Conservation (phyloP, 2,329 filamentous ascomycete species). For the Cordyceps fumosorosea region DNA sequence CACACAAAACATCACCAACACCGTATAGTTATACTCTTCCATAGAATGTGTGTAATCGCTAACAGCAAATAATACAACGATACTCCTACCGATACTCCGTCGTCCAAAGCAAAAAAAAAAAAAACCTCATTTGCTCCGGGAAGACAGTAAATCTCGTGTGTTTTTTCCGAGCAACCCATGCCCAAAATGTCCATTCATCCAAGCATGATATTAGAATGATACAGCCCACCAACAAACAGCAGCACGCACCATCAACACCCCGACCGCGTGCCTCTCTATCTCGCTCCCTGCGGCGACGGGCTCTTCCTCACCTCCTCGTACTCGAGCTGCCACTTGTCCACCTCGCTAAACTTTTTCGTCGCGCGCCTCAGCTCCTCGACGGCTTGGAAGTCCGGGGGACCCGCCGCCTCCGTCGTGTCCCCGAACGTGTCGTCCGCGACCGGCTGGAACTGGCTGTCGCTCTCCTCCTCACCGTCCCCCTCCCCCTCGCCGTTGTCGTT, state of each 20-base stretch:
- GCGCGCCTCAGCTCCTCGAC: conserved; percentile 52
- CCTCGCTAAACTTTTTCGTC: conserved; percentile 59
- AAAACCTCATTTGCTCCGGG: background rate
- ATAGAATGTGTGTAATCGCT: background rate
- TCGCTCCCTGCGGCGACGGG: conserved; percentile 8
- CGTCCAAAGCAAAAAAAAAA: background rate
- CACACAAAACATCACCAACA: background rate
- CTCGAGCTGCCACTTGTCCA: conserved; percentile 61
- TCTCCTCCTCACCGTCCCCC: conserved; percentile 26
- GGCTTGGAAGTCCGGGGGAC: conserved; percentile 31
- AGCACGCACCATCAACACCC: background rate
- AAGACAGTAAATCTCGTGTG: background rate
- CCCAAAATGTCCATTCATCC: background rate
- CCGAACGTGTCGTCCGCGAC: conserved; percentile 41
- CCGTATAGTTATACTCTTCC: too few species aligned
- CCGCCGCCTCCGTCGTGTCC: conserved; percentile 24
- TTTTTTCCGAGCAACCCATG: background rate
- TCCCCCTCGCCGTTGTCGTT: conserved; percentile 34
- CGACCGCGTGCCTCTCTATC: background rate
- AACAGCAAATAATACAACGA: background rate
- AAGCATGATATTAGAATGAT: background rate
- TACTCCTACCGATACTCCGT: background rate
- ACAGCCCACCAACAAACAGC: background rate
- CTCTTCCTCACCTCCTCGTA: conserved; percentile 55
- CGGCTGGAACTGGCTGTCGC: conserved; percentile 34